A percentile compares a stretch with the other conserved stretches of the same genome.
phyloP scores from a whole-genome alignment of 495 filamentous ascomycete species.

The Penicillium malachiteum region DNA sequence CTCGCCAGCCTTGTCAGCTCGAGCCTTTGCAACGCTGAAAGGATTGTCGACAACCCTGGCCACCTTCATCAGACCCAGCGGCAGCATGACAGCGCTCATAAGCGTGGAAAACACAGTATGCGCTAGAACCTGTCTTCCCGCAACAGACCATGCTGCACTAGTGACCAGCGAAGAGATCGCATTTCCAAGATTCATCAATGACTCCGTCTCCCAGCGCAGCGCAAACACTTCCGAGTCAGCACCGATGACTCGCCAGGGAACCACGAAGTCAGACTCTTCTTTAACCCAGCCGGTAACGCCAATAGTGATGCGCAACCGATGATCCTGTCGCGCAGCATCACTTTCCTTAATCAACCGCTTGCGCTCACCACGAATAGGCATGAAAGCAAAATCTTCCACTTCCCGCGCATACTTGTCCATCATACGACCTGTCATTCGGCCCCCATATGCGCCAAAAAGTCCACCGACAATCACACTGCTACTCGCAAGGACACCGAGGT shows the following conservation, averaged over 20 bases:
- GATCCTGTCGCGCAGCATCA: conserved; percentile 48
- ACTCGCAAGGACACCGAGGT: conserved; percentile 75
- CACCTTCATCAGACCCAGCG: conserved; percentile 73
- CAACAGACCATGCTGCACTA: conserved; percentile 72
- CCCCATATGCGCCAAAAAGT: conserved; percentile 88
- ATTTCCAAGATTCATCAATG: conserved; percentile 73
- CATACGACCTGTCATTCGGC: conserved; percentile 78
- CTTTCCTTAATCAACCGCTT: conserved; percentile 44
- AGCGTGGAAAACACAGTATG: conserved; percentile 76
- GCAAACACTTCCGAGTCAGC: conserved; percentile 74
- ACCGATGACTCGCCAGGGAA: conserved; percentile 75
- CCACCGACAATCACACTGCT: conserved; percentile 76
- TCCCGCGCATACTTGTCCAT: conserved; percentile 86
- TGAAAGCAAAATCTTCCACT: conserved; percentile 84
- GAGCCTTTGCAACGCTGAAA: conserved; percentile 76
- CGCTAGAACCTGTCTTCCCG: conserved; percentile 73
- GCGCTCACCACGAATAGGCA: conserved; percentile 61
- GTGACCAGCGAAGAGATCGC: conserved; percentile 72
- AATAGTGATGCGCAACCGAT: conserved; percentile 78
- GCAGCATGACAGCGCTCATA: conserved; percentile 70
- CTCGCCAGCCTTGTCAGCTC: conserved; percentile 83
- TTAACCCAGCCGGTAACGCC: conserved; percentile 82
- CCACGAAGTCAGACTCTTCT: conserved; percentile 63
- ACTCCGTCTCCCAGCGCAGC: conserved; percentile 78
- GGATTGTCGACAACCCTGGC: conserved; percentile 84